A percentile compares a stretch with the other conserved stretches of the same genome.
Evolutionary conservation across 2,329 filamentous ascomycete genomes (phyloP).

Genomic region (Diaporthe vaccinii): DNA sequence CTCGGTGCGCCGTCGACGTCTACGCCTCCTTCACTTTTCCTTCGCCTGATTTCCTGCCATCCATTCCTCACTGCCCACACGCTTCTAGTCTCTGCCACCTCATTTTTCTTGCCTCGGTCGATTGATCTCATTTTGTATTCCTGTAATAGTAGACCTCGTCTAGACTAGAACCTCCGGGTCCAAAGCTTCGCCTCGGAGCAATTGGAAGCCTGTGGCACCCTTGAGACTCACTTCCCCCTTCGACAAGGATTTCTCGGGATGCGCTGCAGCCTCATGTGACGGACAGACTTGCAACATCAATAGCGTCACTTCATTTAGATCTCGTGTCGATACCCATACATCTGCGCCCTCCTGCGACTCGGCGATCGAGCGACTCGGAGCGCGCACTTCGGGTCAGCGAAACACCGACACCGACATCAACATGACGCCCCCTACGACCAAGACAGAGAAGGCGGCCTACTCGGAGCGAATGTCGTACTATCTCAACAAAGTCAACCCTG

Average conservation of each 20-base stretch:
- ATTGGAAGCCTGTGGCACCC: neutral
- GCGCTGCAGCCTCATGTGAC: neutral
- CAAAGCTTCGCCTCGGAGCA: neutral
- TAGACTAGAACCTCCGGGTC: neutral
- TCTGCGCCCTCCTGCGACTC: neutral
- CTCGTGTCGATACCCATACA: neutral
- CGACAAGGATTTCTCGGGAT: neutral
- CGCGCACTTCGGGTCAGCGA: neutral
- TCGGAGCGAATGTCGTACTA: conserved; percentile 58
- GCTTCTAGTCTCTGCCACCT: neutral
- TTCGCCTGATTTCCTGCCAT: neutral
- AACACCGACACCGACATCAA: neutral
- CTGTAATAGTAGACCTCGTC: conserved; percentile 3
- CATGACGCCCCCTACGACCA: conserved; percentile 34
- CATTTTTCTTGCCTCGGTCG: neutral
- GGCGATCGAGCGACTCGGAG: no score
- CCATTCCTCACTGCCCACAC: neutral
- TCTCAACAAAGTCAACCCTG: conserved; percentile 72
- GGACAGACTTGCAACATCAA: neutral
- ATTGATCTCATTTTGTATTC: neutral
- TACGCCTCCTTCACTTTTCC: neutral
- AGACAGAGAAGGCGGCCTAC: conserved; percentile 38
- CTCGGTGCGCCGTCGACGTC: conserved; percentile 9
- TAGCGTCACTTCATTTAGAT: neutral
- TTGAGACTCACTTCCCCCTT: neutral